Evolutionary conservation across 768 basidiomycete species (phyloP).

Genomic region (Suillus decipiens): DNA sequence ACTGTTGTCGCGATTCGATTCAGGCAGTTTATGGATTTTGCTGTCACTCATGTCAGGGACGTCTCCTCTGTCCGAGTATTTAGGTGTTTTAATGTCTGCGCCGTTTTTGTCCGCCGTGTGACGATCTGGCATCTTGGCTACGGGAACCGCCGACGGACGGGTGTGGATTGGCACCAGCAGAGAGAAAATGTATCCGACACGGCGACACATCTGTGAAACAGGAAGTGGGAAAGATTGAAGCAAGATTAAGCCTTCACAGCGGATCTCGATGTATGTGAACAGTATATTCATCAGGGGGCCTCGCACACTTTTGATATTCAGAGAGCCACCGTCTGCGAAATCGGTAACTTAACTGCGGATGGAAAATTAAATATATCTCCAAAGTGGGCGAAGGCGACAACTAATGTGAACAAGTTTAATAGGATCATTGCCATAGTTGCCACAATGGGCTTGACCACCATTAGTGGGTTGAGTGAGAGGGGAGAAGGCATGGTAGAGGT

Average conservation of each 20-base stretch:
- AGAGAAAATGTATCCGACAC: too few species aligned
- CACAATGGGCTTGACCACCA: conserved; percentile 46
- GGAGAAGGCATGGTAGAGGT: conserved; percentile 67
- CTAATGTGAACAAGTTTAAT: conserved; percentile 63
- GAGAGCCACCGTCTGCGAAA: conserved; percentile 47
- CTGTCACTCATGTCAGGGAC: conserved; percentile 31
- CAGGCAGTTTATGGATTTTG: conserved; percentile 42
- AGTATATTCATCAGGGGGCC: conserved; percentile 57
- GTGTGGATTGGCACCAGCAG: conserved; percentile 71
- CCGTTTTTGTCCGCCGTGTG: conserved; percentile 70
- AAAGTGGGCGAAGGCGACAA: conserved; percentile 48
- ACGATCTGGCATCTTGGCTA: conserved; percentile 59
- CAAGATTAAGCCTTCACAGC: conserved; percentile 43
- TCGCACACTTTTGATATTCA: conserved; percentile 52
- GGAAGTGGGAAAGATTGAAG: conserved; percentile 74
- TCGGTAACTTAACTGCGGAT: conserved; percentile 41
- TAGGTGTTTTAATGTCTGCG: conserved; percentile 63
- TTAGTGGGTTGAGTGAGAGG: conserved; percentile 62
- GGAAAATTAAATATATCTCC: conserved; percentile 43
- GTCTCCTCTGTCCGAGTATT: conserved; percentile 35
- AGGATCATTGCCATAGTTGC: conserved; percentile 51
- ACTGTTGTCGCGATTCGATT: conserved; percentile 57
- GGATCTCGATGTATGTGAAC: conserved; percentile 61
- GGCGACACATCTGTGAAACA: too few species aligned
- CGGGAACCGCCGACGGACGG: conserved; percentile 76